Evolutionary conservation across 805 yeast species (phyloP).

Genomic region (Ogataea zsoltii): DNA sequence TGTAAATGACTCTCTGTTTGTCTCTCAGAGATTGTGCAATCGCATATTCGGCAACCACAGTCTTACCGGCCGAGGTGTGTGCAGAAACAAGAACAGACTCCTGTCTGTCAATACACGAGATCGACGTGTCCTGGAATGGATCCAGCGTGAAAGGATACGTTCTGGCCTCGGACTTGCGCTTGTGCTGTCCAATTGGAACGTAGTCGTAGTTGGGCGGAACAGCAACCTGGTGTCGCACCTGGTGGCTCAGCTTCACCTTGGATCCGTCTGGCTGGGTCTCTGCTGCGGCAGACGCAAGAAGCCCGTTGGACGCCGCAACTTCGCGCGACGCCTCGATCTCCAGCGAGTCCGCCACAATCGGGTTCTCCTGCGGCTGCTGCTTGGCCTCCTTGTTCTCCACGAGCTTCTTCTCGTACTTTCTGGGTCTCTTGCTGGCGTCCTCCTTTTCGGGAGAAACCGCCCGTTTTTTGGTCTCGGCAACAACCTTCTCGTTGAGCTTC

Average conservation of each 20-base stretch:
- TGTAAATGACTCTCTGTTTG: slow-evolving; percentile 91
- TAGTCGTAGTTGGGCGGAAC: slow-evolving; percentile 90
- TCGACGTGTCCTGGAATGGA: slow-evolving; percentile 96
- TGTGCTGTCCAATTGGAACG: slow-evolving; percentile 84
- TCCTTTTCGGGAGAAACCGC: slow-evolving; percentile 12
- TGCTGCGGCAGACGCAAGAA: slow-evolving; percentile 44
- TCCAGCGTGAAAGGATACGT: slow-evolving; percentile 90
- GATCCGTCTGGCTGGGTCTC: slow-evolving; percentile 26
- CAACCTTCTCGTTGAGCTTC: slow-evolving; percentile 6
- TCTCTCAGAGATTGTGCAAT: slow-evolving; percentile 92
- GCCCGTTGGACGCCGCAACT: slow-evolving; percentile 78
- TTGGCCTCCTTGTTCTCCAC: slow-evolving; percentile 20
- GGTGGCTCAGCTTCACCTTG: slow-evolving; percentile 75
- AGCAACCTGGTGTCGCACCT: slow-evolving; percentile 97
- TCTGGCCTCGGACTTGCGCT: slow-evolving; percentile 75
- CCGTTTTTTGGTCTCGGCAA: slow-evolving; percentile 17
- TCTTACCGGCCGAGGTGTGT: slow-evolving; percentile 96
- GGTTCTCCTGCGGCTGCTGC: slow-evolving; percentile 40
- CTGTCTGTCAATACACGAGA: slow-evolving; percentile 91
- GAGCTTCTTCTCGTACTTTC: slow-evolving; percentile 32
- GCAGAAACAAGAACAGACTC: slow-evolving; percentile 97
- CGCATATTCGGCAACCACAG: slow-evolving; percentile 96
- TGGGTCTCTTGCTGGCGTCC: slow-evolving; percentile 29
- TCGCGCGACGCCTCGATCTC: slow-evolving; percentile 90
- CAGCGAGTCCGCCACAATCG: slow-evolving; percentile 82